These are phyloP conservation scores for Tuber umbilicatum DNA, from an alignment of 495 filamentous ascomycete species.

Conservation along the genomic window DNA sequence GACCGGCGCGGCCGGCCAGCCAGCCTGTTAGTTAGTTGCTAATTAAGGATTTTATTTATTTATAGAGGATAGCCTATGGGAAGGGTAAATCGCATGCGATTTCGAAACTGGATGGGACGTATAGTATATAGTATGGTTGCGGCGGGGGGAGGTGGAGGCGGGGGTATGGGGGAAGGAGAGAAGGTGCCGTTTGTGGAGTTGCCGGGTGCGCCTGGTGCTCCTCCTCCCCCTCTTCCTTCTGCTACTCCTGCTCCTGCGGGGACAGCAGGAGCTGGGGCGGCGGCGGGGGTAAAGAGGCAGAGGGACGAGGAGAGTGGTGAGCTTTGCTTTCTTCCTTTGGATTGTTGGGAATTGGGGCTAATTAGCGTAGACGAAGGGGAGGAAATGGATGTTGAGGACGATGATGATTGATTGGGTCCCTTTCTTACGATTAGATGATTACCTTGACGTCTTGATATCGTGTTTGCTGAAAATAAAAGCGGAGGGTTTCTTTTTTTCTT, in stretches of 20 bases:
- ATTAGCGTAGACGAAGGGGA: constrained; percentile 32
- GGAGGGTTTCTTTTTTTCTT: neutral
- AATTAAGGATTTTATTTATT: neutral
- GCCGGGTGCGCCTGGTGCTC: constrained; percentile 49
- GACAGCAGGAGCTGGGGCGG: constrained; percentile 43
- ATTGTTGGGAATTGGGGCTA: neutral
- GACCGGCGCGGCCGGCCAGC: too few species aligned
- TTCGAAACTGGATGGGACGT: constrained; percentile 84
- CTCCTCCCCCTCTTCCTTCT: constrained; percentile 43
- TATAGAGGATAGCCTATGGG: constrained; percentile 78
- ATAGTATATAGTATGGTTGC: constrained; percentile 63
- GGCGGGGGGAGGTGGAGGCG: constrained; percentile 48
- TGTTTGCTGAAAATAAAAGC: neutral
- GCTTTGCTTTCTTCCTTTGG: constrained; percentile 4
- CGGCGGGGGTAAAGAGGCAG: constrained; percentile 56
- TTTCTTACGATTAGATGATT: neutral
- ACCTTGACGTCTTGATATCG: neutral
- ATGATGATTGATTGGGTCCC: constrained; percentile 28
- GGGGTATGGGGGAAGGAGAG: constrained; percentile 55
- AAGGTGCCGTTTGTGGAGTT: constrained; percentile 40
- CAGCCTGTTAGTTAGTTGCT: neutral
- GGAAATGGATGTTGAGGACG: constrained; percentile 42
- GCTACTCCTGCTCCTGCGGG: constrained; percentile 46
- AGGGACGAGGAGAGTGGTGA: constrained; percentile 64
- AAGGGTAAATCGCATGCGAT: constrained; percentile 79